Evolutionary conservation across 495 filamentous ascomycete genomes (phyloP).

Genomic region (Evernia prunastri): DNA sequence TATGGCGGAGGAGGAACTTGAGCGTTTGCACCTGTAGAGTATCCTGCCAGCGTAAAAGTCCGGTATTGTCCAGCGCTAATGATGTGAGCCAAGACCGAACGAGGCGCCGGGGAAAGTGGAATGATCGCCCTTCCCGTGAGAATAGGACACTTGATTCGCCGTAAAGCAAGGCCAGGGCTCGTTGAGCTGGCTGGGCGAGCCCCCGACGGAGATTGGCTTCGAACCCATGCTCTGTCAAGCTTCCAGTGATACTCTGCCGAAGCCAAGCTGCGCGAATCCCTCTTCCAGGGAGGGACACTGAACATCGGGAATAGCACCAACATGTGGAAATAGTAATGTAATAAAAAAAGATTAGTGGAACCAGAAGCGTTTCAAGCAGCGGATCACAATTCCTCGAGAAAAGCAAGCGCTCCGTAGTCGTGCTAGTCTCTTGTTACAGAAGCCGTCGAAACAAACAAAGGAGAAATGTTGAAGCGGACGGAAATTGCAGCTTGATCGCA

Average conservation of each 20-base stretch:
- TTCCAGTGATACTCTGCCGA: too few relatives aligned
- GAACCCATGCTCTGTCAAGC: too few relatives aligned
- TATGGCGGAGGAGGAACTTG: too few relatives aligned
- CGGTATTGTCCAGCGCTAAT: too few relatives aligned
- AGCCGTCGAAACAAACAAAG: neutral
- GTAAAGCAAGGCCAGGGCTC: neutral
- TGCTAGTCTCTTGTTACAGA: neutral
- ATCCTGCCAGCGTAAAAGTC: too few relatives aligned
- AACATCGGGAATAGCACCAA: neutral
- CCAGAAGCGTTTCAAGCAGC: neutral
- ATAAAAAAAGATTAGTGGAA: neutral
- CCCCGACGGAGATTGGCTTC: neutral
- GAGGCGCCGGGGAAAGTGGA: too few relatives aligned
- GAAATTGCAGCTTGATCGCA: neutral
- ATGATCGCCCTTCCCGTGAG: too few relatives aligned
- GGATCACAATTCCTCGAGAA: too few relatives aligned
- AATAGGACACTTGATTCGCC: neutral
- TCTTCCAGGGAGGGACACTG: too few relatives aligned
- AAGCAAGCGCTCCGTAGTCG: neutral
- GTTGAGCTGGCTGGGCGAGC: neutral
- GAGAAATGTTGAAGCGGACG: neutral
- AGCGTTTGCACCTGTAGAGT: too few relatives aligned
- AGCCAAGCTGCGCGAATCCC: too few relatives aligned
- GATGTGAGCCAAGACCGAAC: too few relatives aligned
- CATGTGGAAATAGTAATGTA: neutral